A percentile compares a stretch with the other conserved stretches of the same genome.
Evolutionary conservation across 129 eudicot species (phyloP).

Genomic region (Scalesia atractyloides): DNA sequence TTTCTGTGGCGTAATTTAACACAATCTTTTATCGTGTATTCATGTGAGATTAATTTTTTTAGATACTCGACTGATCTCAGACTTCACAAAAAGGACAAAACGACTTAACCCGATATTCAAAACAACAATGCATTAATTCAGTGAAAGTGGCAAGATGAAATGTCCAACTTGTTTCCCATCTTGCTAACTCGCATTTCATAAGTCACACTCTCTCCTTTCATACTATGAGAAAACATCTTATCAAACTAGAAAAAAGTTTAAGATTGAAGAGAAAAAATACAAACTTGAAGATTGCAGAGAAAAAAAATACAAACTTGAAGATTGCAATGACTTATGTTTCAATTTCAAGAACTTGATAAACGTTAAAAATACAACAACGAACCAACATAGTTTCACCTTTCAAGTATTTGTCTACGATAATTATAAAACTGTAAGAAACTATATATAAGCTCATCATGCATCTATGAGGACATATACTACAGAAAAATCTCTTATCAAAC

Average conservation of each 20-base stretch:
- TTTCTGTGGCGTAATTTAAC: background rate
- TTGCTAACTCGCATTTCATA: background rate
- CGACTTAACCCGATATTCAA: background rate
- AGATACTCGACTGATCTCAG: constrained; percentile 1
- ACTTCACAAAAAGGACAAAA: background rate
- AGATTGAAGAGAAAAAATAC: no score
- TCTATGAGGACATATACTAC: background rate
- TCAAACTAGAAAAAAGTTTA: background rate
- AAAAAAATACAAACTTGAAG: no score
- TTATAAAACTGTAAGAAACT: no score
- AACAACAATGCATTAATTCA: background rate
- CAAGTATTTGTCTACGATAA: no score
- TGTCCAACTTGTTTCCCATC: constrained; percentile 2
- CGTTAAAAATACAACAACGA: no score
- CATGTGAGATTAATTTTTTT: background rate
- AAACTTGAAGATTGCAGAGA: no score
- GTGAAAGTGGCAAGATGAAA: background rate
- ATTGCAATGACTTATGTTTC: no score
- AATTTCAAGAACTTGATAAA: no score
- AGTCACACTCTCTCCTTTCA: background rate
- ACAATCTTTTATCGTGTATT: constrained; percentile 4
- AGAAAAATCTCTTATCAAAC: background rate
- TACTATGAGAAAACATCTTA: background rate
- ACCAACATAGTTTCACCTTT: no score
- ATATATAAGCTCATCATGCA: no score